Conservation (phyloP, 2,329 filamentous ascomycete species). For the Fusarium staphyleae region DNA sequence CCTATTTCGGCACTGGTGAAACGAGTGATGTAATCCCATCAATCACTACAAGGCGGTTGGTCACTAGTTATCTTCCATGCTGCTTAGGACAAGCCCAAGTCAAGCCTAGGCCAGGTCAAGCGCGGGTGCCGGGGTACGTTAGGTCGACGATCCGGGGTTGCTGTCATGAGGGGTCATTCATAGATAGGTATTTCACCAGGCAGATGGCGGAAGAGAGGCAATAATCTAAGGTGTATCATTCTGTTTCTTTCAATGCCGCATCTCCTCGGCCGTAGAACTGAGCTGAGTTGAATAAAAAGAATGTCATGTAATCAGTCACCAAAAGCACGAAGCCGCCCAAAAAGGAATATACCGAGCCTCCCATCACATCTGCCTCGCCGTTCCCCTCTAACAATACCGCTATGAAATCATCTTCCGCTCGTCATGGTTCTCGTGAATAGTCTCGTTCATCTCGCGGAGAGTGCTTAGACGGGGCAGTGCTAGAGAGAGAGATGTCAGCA, state of each 20-base stretch:
- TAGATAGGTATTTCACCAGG: neutral
- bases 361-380: conserved; percentile 23
- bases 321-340: conserved; percentile 11
- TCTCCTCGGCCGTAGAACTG: neutral
- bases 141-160: neutral
- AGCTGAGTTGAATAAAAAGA: conserved; percentile 19
- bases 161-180: neutral
- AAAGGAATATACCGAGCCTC: conserved; percentile 26
- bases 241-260: neutral
- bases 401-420: conserved; percentile 12
- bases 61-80: neutral
- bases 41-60: conserved; percentile 8
- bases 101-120: neutral
- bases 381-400: conserved; percentile 8
- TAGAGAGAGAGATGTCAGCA: conserved; percentile 14
- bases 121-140: conserved; percentile 3
- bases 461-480: conserved; percentile 40
- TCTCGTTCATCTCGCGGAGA: neutral
- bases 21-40: conserved; percentile 31
- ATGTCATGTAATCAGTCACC: conserved; percentile 8
- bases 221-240: neutral
- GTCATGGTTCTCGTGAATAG: conserved; percentile 20
- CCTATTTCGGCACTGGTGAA: conserved; percentile 29
- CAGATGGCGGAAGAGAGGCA: neutral
- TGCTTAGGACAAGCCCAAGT: neutral